Evolutionary conservation across 768 basidiomycete species (phyloP).

Genomic region (Rhodotorula taiwanensis): DNA sequence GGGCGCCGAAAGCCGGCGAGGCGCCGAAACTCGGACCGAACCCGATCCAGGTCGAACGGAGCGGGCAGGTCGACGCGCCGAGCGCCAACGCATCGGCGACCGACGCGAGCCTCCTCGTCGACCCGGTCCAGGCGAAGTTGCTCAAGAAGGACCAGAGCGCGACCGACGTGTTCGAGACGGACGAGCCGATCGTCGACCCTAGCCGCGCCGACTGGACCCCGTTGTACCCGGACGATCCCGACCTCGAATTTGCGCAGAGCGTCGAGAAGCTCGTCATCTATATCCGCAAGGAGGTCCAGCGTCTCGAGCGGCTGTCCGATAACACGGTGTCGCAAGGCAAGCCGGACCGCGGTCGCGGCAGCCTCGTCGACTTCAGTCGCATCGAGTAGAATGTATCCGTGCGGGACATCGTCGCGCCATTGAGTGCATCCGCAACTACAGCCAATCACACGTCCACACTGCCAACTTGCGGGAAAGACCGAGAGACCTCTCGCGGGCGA

Average conservation of each 20-base stretch:
- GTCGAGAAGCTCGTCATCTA: slow-evolving; percentile 67
- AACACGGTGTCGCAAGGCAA: slow-evolving; percentile 43
- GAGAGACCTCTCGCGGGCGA: background rate
- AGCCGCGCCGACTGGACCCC: slow-evolving; percentile 25
- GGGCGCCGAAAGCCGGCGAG: slow-evolving; percentile 50
- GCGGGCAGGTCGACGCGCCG: too few relatives aligned
- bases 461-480: background rate
- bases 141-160: slow-evolving; percentile 34
- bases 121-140: slow-evolving; percentile 37
- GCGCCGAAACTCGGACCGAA: slow-evolving; percentile 48
- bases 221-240: slow-evolving; percentile 36
- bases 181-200: slow-evolving; percentile 43
- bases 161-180: slow-evolving; percentile 53
- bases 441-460: too few relatives aligned
- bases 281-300: slow-evolving; percentile 61
- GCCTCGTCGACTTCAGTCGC: slow-evolving; percentile 31
- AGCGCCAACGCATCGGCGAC: background rate
- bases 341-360: slow-evolving; percentile 19
- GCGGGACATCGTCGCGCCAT: too few relatives aligned
- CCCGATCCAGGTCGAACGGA: slow-evolving; percentile 34
- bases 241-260: slow-evolving; percentile 54
- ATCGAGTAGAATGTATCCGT: too few relatives aligned
- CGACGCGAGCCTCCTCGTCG: slow-evolving; percentile 14
- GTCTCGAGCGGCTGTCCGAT: slow-evolving; percentile 59
- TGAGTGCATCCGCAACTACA: too few relatives aligned